Conservation (phyloP, 768 basidiomycete species). For the Tulasnella sp. region DNA sequence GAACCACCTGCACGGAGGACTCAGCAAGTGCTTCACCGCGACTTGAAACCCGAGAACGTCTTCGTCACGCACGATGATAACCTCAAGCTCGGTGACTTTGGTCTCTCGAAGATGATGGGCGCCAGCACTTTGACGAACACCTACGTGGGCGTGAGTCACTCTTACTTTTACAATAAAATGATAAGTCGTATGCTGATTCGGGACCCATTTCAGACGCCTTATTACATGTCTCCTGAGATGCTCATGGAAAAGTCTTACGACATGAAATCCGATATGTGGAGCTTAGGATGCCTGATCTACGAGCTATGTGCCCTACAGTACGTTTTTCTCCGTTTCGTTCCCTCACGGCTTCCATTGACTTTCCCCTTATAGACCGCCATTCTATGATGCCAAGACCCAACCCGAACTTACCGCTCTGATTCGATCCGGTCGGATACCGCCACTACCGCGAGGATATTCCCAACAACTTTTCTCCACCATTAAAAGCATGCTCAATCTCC, state of each 20-base stretch:
- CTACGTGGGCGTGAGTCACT: slow-evolving; percentile 75
- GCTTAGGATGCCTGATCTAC: slow-evolving; percentile 90
- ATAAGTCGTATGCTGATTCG: background rate
- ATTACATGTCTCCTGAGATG: slow-evolving; percentile 98
- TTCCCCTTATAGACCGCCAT: slow-evolving; percentile 46
- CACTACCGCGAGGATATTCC: slow-evolving; percentile 74
- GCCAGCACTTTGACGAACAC: slow-evolving; percentile 88
- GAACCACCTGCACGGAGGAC: slow-evolving; percentile 6
- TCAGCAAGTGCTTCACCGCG: slow-evolving; percentile 66
- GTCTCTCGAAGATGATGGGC: slow-evolving; percentile 82
- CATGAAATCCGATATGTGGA: slow-evolving; percentile 98
- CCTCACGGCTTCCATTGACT: background rate
- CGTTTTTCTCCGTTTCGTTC: slow-evolving; percentile 14
- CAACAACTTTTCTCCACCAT: slow-evolving; percentile 60
- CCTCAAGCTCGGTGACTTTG: slow-evolving; percentile 97
- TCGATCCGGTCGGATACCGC: slow-evolving; percentile 78
- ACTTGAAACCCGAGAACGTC: slow-evolving; percentile 97
- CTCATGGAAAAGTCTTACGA: slow-evolving; percentile 97
- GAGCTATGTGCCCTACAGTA: slow-evolving; percentile 85
- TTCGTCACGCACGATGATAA: slow-evolving; percentile 75
- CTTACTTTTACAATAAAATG: background rate
- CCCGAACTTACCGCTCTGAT: slow-evolving; percentile 73
- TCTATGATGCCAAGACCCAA: slow-evolving; percentile 87
- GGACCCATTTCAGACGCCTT: slow-evolving; percentile 63
- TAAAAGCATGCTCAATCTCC: slow-evolving; percentile 77